phyloP scores from a whole-genome alignment of 176 grass and related monocot genomes.

The Tuctoria greenei region DNA sequence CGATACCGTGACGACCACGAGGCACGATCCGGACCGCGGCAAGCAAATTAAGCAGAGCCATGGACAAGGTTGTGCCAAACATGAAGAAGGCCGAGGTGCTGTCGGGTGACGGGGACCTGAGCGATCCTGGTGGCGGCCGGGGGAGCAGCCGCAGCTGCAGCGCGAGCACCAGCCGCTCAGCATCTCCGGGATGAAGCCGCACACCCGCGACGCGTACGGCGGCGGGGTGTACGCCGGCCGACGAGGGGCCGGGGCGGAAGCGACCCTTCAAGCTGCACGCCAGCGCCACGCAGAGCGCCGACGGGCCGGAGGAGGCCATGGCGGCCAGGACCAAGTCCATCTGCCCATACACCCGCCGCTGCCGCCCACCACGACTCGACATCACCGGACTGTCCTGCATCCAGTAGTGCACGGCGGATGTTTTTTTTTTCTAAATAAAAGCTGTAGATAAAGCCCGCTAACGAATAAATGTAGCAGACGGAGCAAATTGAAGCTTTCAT shows the following conservation, averaged over 20 bases:
- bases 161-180: slow-evolving; percentile 49
- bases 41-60: background rate
- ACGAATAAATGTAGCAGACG: too few relatives aligned
- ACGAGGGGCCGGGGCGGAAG: slow-evolving; percentile 29
- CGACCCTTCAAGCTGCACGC: slow-evolving; percentile 40
- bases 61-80: slow-evolving; percentile 42
- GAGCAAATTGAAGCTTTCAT: too few relatives aligned
- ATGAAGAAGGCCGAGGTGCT: slow-evolving; percentile 41
- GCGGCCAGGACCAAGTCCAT: background rate
- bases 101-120: slow-evolving; percentile 31
- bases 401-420: too few relatives aligned
- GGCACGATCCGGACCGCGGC: too few relatives aligned
- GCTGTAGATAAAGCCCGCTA: too few relatives aligned
- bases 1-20: background rate
- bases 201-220: slow-evolving; percentile 74
- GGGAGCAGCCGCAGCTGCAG: slow-evolving; percentile 30
- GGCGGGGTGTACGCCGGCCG: slow-evolving; percentile 74
- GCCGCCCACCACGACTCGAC: slow-evolving; percentile 77
- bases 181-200: slow-evolving; percentile 73
- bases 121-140: background rate
- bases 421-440: too few relatives aligned
- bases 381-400: slow-evolving; percentile 87
- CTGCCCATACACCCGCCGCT: slow-evolving; percentile 64
- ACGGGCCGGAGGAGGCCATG: slow-evolving; percentile 49
- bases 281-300: slow-evolving; percentile 68